Evolutionary conservation across 2,329 filamentous ascomycete species (phyloP), one percentile per base, ranked within the genome.

Genomic region (Bipolaris zeicola): DNA sequence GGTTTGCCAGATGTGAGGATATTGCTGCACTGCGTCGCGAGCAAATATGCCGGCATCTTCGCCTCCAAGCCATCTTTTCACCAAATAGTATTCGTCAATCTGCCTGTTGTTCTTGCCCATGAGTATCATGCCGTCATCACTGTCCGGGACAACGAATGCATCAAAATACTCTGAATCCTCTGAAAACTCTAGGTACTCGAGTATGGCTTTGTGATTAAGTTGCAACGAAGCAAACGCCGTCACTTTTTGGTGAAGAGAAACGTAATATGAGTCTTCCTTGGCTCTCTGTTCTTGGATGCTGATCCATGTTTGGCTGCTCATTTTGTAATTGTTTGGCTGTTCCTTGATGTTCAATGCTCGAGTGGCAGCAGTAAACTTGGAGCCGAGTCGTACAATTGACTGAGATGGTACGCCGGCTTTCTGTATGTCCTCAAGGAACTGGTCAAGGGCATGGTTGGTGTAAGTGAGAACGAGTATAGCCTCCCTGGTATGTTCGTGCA

Each of bases 381-480:
- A 82, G 0, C 89, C 89, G 0, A 92, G 77, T 0, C 89, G 82
- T 0, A 89, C 82, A 52, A 91, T 88, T 0, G 64, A 36, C 0
- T 67, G 43, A 0, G 61, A 1, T 0, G 78, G 63, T 6, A 91
- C 85, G 0, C 86, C 87, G 31, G 86, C 82, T 1, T 85, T 76
- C 3, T 86, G 74, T 0, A 91, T 70, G 38, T 91, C 88, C 57
- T 87, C 83, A 0, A 90, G 70, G 44, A 90, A 76, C 39, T 77
- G 75, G 42, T 77, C 75, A 0, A 77, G 63, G 2, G 75, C 75
- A 61, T 77, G 75, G 87, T 69, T 91, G 81, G 88, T 91, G 55
- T 86, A 91, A 24, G 84, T 86, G 1, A 89, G 71, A 0, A 92
- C 83, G 0, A 93, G 77, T 0, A 92, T 82, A 0, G 70, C 83